Conservation (phyloP, 2,329 filamentous ascomycete genomes). For the Colletotrichum sp. region DNA sequence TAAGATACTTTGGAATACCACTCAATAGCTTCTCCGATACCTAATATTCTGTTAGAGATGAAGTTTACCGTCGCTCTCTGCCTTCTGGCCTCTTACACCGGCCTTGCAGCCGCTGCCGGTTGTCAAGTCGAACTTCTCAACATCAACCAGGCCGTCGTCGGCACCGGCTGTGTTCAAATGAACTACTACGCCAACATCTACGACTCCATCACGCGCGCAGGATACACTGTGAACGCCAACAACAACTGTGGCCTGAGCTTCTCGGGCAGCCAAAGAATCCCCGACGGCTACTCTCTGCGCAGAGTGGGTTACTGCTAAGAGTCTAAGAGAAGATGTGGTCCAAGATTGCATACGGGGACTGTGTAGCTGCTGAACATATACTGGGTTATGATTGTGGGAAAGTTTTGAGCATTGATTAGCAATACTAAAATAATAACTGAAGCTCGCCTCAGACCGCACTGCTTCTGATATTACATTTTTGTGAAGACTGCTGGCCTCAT, state of each 20-base stretch:
- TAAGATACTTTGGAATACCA: not conserved
- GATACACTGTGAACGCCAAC: not conserved
- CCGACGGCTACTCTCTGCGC: not conserved
- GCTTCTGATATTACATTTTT: not conserved
- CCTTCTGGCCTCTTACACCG: not conserved
- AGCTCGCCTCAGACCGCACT: not conserved
- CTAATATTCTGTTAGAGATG: not conserved
- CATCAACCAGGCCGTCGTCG: not conserved
- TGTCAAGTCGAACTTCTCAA: not conserved
- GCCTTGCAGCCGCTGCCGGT: not conserved
- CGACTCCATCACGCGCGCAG: not conserved
- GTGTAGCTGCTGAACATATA: not conserved
- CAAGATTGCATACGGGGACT: not conserved
- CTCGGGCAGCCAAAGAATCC: not conserved
- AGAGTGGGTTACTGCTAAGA: not conserved
- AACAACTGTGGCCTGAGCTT: not conserved
- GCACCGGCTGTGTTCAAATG: not conserved
- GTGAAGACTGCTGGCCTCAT: not conserved
- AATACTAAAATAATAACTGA: not conserved
- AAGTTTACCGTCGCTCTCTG: not conserved
- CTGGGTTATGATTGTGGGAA: not conserved
- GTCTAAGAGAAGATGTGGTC: not conserved
- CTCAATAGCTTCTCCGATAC: fast-evolving
- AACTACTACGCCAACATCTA: not conserved
- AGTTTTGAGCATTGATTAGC: not conserved